Percentiles rank a stretch among this genome's conserved stretches.
Conservation (phyloP, 1,284 basidiomycete species). For the Limonomyces culmigenus region DNA sequence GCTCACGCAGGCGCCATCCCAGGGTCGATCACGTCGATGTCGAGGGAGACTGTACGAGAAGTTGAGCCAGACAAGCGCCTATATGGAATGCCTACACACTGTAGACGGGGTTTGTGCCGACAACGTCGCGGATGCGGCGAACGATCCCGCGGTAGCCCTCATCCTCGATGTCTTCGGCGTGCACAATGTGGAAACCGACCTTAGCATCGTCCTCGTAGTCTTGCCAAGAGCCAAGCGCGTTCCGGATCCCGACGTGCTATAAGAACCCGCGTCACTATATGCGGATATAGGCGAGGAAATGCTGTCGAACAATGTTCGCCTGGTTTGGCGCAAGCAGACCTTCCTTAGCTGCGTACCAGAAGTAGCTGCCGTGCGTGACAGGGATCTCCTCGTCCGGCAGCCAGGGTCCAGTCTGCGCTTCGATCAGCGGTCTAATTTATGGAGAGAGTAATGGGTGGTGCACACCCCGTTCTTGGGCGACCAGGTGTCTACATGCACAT, state of each 20-base stretch:
- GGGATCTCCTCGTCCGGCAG: constrained; percentile 18
- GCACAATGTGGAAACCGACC: constrained; percentile 17
- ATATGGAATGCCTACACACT: constrained; percentile 8
- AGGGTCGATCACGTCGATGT: constrained; percentile 21
- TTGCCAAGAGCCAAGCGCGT: constrained; percentile 14
- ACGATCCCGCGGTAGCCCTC: constrained; percentile 17
- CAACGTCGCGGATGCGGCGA: constrained; percentile 15
- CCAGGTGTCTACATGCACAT: constrained; percentile 13
- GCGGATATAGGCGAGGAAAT: constrained; percentile 3
- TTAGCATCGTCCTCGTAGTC: constrained; percentile 17
- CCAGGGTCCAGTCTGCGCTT: constrained; percentile 15
- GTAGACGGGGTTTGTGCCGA: constrained; percentile 21
- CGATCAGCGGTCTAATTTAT: too few species aligned
- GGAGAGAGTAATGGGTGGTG: constrained; percentile 3
- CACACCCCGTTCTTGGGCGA: constrained; percentile 10
- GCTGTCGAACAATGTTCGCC: constrained; percentile 17
- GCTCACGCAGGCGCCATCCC: constrained; percentile 21
- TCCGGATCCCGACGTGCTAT: constrained; percentile 18
- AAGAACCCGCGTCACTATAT: not conserved
- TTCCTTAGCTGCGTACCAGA: constrained; percentile 22
- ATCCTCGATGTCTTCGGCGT: constrained; percentile 18
- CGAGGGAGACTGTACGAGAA: constrained; percentile 12
- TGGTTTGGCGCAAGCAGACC: constrained; percentile 20
- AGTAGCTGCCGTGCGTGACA: constrained; percentile 21
- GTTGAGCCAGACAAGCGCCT: constrained; percentile 3